Evolutionary conservation across 169 alveolate genomes (phyloP).

Genomic region (Cryptosporidium ubiquitum): DNA sequence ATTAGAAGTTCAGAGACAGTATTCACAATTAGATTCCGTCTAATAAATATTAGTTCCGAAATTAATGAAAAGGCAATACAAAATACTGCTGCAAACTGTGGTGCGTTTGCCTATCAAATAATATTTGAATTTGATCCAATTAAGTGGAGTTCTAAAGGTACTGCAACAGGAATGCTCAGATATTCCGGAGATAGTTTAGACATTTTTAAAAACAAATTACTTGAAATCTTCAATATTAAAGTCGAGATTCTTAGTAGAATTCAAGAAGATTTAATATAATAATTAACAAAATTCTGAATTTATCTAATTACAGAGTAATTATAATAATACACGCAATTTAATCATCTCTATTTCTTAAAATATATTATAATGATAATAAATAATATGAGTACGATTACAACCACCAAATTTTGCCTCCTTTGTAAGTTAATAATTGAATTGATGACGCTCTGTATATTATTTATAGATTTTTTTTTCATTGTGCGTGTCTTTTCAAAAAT

Average conservation of each 20-base stretch:
- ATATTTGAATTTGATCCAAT: slow-evolving; percentile 48
- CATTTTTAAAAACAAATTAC: neutral
- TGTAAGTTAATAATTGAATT: slow-evolving; percentile 30
- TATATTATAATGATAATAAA: slow-evolving; percentile 3
- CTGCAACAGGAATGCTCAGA: slow-evolving; percentile 48
- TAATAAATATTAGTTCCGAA: neutral
- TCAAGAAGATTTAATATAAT: slow-evolving; percentile 1
- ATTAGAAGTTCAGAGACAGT: neutral
- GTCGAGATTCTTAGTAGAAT: slow-evolving; percentile 14
- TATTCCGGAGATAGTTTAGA: slow-evolving; percentile 1
- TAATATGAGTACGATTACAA: neutral
- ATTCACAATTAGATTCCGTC: slow-evolving; percentile 9
- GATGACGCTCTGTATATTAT: neutral
- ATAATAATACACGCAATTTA: neutral
- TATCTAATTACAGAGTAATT: neutral
- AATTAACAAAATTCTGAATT: neutral
- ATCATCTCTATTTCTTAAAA: neutral
- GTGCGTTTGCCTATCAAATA: slow-evolving; percentile 39
- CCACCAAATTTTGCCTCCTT: slow-evolving; percentile 5
- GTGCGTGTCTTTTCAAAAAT: slow-evolving; percentile 23
- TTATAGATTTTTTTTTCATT: slow-evolving; percentile 37
- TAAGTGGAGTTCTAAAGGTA: slow-evolving; percentile 32
- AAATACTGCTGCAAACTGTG: slow-evolving; percentile 3
- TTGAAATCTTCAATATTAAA: neutral
- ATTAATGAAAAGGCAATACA: slow-evolving; percentile 15